These are phyloP conservation scores for Claviceps sp. DNA, from an alignment of 2,329 filamentous ascomycete genomes.

Conservation along the genomic window DNA sequence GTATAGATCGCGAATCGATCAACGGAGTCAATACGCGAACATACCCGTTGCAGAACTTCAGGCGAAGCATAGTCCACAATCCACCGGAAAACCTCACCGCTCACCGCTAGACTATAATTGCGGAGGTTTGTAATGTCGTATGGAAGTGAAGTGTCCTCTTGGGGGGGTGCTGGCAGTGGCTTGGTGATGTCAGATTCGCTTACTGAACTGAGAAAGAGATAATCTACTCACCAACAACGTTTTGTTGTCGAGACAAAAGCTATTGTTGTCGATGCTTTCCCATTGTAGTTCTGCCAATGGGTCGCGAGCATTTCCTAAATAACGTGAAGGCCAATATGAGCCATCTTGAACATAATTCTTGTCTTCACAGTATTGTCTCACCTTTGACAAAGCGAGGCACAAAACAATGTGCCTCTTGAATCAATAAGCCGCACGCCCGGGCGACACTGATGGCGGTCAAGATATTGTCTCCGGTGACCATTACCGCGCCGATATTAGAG, in stretches of 20 bases:
- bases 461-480: constrained; percentile 98
- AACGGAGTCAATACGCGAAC: constrained; percentile 12
- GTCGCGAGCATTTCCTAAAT: constrained; percentile 54
- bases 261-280: constrained; percentile 87
- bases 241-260: constrained; percentile 63
- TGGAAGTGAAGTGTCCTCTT: constrained; percentile 69
- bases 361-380: constrained; percentile 14
- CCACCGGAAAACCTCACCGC: constrained; percentile 93
- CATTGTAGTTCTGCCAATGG: constrained; percentile 63
- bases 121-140: constrained; percentile 70
- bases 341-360: neutral
- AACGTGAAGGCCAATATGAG: neutral
- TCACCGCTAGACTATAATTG: constrained; percentile 82
- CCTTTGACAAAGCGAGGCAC: constrained; percentile 77
- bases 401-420: constrained; percentile 76
- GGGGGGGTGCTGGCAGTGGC: constrained; percentile 57
- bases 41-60: constrained; percentile 58
- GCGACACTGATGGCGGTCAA: constrained; percentile 93
- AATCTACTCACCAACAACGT: constrained; percentile 49
- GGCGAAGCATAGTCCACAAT: constrained; percentile 79
- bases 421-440: constrained; percentile 73
- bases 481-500: constrained; percentile 78
- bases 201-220: neutral
- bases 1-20: neutral
- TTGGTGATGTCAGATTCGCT: constrained; percentile 19